A percentile compares a stretch with the other conserved stretches of the same genome.
Evolutionary conservation across 1,284 basidiomycete species (phyloP).

Genomic region (Puccinia polysora): DNA sequence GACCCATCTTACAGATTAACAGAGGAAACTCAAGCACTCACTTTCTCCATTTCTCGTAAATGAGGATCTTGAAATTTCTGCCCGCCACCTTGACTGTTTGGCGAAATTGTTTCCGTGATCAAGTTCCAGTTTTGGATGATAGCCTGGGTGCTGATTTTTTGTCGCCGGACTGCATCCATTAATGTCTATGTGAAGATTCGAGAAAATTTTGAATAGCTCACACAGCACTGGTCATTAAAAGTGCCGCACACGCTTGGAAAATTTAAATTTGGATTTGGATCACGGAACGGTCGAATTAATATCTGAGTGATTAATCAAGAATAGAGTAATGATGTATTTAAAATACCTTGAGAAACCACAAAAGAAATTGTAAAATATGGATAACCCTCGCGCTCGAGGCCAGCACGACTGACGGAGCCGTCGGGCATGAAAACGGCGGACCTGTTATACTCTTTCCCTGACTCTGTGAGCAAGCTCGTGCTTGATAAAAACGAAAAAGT

Average conservation of each 20-base stretch:
- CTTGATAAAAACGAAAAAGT: conserved; percentile 9
- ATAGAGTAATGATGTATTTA: neutral
- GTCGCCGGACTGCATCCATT: neutral
- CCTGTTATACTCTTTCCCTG: conserved; percentile 33
- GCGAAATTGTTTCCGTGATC: conserved; percentile 20
- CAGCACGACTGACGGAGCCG: conserved; percentile 18
- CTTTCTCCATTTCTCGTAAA: conserved; percentile 36
- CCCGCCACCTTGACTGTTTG: neutral
- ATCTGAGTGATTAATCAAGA: neutral
- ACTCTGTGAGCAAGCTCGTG: conserved; percentile 25
- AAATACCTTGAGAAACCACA: conserved; percentile 42
- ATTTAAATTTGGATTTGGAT: neutral
- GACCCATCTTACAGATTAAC: neutral
- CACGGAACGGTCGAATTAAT: neutral
- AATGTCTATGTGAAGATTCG: no score
- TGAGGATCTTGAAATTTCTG: conserved; percentile 18
- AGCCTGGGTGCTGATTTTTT: conserved; percentile 29
- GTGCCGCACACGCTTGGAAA: conserved; percentile 38
- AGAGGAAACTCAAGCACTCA: neutral
- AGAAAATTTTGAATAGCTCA: no score
- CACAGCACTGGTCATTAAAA: conserved; percentile 44
- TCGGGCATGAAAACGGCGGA: conserved; percentile 36
- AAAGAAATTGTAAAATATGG: conserved; percentile 36
- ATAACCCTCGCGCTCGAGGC: conserved; percentile 17
- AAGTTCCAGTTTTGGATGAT: conserved; percentile 41